Conservation (phyloP, 805 yeast species). For the Yamadazyma phyllophila region DNA sequence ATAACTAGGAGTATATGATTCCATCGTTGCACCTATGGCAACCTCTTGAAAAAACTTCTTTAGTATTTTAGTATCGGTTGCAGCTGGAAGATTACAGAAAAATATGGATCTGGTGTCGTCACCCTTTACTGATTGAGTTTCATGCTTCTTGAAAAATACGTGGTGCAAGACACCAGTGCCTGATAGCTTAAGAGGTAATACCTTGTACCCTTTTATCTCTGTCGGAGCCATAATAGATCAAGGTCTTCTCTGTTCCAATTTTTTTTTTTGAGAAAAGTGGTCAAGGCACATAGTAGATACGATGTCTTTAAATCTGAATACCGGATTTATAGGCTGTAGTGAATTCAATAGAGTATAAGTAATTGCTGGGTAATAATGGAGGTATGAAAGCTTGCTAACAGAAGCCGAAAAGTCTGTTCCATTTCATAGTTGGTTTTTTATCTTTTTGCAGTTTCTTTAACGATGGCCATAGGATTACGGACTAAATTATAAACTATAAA, state of each 20-base stretch:
- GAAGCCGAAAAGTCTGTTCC: no score
- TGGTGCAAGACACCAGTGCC: conserved; percentile 47
- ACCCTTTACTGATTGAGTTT: conserved; percentile 39
- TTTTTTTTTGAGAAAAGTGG: conserved; percentile 2
- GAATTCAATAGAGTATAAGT: no score
- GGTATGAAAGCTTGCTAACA: no score
- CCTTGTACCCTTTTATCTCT: conserved; percentile 58
- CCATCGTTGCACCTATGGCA: conserved; percentile 65
- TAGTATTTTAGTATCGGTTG: conserved; percentile 50
- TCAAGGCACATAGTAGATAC: conserved; percentile 1
- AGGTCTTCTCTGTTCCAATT: conserved; percentile 8
- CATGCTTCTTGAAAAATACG: conserved; percentile 65
- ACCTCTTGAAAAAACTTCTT: conserved; percentile 57
- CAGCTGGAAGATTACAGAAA: conserved; percentile 71
- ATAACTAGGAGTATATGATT: conserved; percentile 36
- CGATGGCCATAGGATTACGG: background rate
- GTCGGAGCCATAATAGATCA: conserved; percentile 9
- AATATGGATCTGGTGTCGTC: conserved; percentile 63
- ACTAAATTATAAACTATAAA: background rate
- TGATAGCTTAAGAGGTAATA: conserved; percentile 48
- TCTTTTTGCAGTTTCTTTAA: background rate
- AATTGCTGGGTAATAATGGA: no score
- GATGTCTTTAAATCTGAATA: no score
- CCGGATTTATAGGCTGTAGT: no score
- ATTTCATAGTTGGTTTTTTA: no score